Base-by-base conservation (phyloP, 306 rosid species). In the Malus orientalis region DNA sequence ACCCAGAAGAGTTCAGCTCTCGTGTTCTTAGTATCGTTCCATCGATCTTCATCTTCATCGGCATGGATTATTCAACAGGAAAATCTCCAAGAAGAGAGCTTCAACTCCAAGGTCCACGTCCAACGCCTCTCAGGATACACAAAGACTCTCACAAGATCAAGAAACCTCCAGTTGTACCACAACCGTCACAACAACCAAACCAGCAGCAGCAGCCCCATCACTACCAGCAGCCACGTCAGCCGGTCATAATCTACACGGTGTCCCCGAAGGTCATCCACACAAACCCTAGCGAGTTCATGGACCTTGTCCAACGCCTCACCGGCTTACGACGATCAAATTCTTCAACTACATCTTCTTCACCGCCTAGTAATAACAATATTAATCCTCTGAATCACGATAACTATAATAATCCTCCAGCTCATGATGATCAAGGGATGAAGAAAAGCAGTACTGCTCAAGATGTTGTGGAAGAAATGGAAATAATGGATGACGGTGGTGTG, bases 231-330 rank as follows among this genome's bases (percentile, higher is more conserved):
- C 89, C 85, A 0, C 91, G 96, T 1, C 93, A 74, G 45, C 97
- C 97, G 0, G 75, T 90, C 23, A 90, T 90, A 71, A 93, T 90
- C 88, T 90, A 92, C 87, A 87, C 91, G 0, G 91, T 92, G 38
- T 93, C 97, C 2, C 97, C 97, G 0, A 93, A 89, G 83, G 59
- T 89, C 47, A 90, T 93, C 61, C 96, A 92, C 83, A 90, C 96
- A 73, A 88, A 90, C 74, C 96, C 97, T 20, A 66, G 81, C 16
- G 88, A 90, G 53, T 93, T 93, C 88, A 93, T 81, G 96, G 84
- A 77, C 81, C 90, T 93, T 1, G 97, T 93, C 54, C 96, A 93
- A 71, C 91, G 97, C 78, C 90, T 93, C n/a, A 93, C 97, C 0
- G 97, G 97, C 1, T 69, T 71, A 12, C 64, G 81, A 11, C 73